Conservation (phyloP, 495 filamentous ascomycete species). For the Aspergillus homomorphus region DNA sequence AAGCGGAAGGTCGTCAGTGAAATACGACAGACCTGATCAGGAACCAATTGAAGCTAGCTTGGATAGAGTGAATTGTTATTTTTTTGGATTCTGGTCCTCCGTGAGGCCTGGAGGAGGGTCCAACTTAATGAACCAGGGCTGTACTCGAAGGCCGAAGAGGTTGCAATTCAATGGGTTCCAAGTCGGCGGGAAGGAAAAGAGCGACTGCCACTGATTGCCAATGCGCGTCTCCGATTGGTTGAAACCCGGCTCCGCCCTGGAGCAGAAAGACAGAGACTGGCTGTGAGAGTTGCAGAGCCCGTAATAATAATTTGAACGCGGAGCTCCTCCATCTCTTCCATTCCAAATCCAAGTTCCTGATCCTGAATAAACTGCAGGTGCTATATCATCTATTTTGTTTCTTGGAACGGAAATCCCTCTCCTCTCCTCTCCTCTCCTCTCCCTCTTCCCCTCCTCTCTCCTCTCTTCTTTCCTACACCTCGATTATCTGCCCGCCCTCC, state of each 20-base stretch:
- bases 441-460: conserved; percentile 10
- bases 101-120: background rate
- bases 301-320: conserved; percentile 21
- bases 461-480: conserved; percentile 3
- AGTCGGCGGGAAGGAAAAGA: conserved; percentile 32
- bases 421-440: background rate
- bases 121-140: background rate
- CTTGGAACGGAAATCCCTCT: too few relatives aligned
- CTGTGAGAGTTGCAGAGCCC: conserved; percentile 10
- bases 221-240: conserved; percentile 42
- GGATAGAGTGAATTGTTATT: background rate
- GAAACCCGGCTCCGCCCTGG: conserved; percentile 34
- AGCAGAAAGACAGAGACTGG: conserved; percentile 31
- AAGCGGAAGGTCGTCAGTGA: background rate
- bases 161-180: conserved; percentile 5
- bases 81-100: too few relatives aligned
- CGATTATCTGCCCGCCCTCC: background rate
- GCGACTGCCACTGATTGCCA: conserved; percentile 38
- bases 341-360: too few relatives aligned
- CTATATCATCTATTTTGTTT: too few relatives aligned
- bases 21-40: background rate
- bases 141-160: too few relatives aligned
- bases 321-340: conserved; percentile 11
- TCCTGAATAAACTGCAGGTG: too few relatives aligned
- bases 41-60: background rate